Evolutionary conservation across 768 basidiomycete species (phyloP), one percentile per base, ranked within the genome.

Genomic region (Kwoniella pini): DNA sequence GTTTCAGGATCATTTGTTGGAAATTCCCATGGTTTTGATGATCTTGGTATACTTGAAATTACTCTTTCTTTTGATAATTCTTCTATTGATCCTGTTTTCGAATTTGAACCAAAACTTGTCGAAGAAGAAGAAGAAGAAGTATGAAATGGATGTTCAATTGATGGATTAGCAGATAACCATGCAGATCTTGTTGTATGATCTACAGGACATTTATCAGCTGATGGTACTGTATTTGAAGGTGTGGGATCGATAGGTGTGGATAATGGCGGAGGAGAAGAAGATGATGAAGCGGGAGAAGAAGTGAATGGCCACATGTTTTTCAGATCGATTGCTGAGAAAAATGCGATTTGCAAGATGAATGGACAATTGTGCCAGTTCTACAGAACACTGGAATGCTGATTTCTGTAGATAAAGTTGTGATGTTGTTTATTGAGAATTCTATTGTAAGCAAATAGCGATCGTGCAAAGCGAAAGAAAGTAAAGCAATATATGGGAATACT

Each of bases 11-110:
- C 33, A 15, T 36, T 36, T 7, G 33, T 7, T 7, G 33, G 33
- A 9, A 17, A 11, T 42, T 7, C 7, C 19, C 11, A 42, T 13
- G 40, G 40, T 42, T 13, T 13, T 19, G 40, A 42, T 6, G 40
- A 68, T 70, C 87, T 85, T 17, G 95, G 95, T 75, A 98, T 98
- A 26, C 90, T 89, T 5, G 93, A 96, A 27, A 84, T 82, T 76
- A 91, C 88, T 64, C 95, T 86, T 5, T 90, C 84, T 13, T 80
- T 82, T 2, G 90, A 88, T 50, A 94, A 31, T n/a, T n/a, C n/a
- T n/a, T n/a, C 42, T 38, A 31, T 27, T 12, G 15, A 36, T 7
- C 7, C 15, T 36, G 38, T 40, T 59, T 5, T 33, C 10, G 40
- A 26, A 2, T 22, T 21, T 42, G 56, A 40, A 42, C 17, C 42